phyloP scores from a whole-genome alignment of 1,284 basidiomycete species.

The Phellinidium pouzarii region DNA sequence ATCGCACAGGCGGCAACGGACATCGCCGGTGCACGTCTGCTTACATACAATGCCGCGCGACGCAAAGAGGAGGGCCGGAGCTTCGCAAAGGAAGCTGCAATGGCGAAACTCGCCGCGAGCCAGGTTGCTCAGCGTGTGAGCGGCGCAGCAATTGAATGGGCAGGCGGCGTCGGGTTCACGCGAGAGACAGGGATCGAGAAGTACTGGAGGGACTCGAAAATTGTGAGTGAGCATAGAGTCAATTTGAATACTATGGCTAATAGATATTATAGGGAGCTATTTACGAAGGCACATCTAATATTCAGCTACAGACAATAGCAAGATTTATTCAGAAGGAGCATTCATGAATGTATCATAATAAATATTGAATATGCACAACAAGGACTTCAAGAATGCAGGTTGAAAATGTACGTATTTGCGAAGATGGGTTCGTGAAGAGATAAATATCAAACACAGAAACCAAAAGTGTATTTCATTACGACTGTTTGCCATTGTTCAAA shows the following conservation, averaged over 20 bases:
- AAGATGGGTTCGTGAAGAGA: neutral
- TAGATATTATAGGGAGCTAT: constrained; percentile 66
- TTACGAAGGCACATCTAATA: constrained; percentile 95
- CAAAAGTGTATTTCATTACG: neutral
- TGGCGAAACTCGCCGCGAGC: constrained; percentile 91
- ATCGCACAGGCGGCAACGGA: constrained; percentile 86
- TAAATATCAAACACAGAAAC: neutral
- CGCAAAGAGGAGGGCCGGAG: constrained; percentile 83
- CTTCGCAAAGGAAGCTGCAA: constrained; percentile 93
- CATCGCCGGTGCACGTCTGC: constrained; percentile 86
- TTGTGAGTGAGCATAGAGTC: constrained; percentile 47
- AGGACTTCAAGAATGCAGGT: neutral
- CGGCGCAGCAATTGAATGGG: constrained; percentile 94
- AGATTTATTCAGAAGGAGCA: constrained; percentile 84
- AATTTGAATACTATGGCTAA: constrained; percentile 1
- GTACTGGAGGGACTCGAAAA: constrained; percentile 93
- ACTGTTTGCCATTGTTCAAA: constrained; percentile 30
- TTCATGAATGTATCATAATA: constrained; percentile 29
- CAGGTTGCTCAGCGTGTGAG: constrained; percentile 86
- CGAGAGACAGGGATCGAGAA: constrained; percentile 93
- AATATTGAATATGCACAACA: neutral
- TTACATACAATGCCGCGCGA: constrained; percentile 96
- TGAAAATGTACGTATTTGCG: neutral
- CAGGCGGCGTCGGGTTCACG: constrained; percentile 93
- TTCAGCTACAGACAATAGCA: constrained; percentile 94